phyloP scores from a whole-genome alignment of 1,284 basidiomycete species.

The Cutaneotrichosporon sp. region DNA sequence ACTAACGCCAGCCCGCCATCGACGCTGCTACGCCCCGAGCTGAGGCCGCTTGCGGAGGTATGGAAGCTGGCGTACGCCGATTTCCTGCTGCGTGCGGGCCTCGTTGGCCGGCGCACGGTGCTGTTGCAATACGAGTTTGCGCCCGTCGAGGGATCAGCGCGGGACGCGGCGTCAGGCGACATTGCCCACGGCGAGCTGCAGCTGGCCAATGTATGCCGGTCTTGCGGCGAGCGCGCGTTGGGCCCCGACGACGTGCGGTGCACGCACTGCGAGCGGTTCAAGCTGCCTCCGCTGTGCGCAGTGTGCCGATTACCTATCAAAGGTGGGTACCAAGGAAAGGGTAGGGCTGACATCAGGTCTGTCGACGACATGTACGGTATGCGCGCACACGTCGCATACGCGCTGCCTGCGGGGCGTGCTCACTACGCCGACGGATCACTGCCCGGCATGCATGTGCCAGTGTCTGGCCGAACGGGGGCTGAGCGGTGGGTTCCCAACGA shows the following conservation, averaged over 20 bases:
- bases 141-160: not conserved
- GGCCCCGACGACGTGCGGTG: slow-evolving; percentile 3
- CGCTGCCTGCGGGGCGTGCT: slow-evolving; percentile 49
- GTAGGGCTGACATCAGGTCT: slow-evolving; percentile 53
- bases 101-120: slow-evolving; percentile 63
- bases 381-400: slow-evolving; percentile 63
- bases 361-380: slow-evolving; percentile 62
- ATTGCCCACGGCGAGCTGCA: slow-evolving; percentile 5
- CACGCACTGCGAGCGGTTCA: not conserved
- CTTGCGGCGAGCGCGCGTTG: slow-evolving; percentile 8
- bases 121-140: slow-evolving; percentile 58
- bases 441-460: slow-evolving; percentile 36
- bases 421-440: slow-evolving; percentile 16
- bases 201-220: slow-evolving; percentile 13
- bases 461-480: slow-evolving; percentile 26
- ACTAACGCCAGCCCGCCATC: slow-evolving; percentile 25
- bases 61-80: slow-evolving; percentile 62
- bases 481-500: slow-evolving; percentile 13
- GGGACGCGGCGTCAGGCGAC: slow-evolving; percentile 13
- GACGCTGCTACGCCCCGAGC: slow-evolving; percentile 25
- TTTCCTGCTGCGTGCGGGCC: slow-evolving; percentile 63
- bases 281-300: slow-evolving; percentile 11
- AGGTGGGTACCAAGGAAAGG: slow-evolving; percentile 51
- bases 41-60: slow-evolving; percentile 28
- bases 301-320: slow-evolving; percentile 68